phyloP scores from a whole-genome alignment of 2,329 filamentous ascomycete species.

The Cercospora sp. region DNA sequence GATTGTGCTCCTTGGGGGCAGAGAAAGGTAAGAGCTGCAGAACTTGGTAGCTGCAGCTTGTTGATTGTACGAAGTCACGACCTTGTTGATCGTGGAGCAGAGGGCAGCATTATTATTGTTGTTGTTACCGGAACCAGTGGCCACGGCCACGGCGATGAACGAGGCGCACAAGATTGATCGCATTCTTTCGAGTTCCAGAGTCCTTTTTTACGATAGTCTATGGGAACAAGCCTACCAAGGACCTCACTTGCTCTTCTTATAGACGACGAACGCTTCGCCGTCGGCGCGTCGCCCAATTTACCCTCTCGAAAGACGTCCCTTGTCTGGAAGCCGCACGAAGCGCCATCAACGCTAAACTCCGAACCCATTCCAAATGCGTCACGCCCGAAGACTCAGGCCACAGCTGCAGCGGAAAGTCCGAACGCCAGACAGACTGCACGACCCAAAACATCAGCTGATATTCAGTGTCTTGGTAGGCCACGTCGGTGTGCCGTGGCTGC shows the following conservation, averaged over 20 bases:
- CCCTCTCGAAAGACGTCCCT: neutral
- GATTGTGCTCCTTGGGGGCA: neutral
- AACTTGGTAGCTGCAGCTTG: neutral
- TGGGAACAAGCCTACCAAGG: neutral
- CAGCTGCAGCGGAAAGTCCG: neutral
- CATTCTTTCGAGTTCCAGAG: neutral
- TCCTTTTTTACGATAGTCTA: neutral
- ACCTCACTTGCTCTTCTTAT: neutral
- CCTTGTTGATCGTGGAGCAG: neutral
- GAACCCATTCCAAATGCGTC: neutral
- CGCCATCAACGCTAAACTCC: neutral
- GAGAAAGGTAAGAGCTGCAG: neutral
- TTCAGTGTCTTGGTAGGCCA: neutral
- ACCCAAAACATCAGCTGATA: neutral
- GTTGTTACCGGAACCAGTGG: neutral
- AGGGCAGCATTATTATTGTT: neutral
- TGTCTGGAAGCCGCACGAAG: neutral
- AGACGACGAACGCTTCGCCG: too few relatives aligned
- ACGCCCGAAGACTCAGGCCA: neutral
- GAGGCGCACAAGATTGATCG: neutral
- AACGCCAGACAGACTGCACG: neutral
- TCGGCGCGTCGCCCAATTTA: neutral
- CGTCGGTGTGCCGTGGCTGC: neutral
- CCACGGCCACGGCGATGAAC: neutral
- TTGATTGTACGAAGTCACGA: neutral